A percentile compares a stretch with the other conserved stretches of the same genome.
phyloP scores from a whole-genome alignment of 23 red algal species.

The Gracilaria vermiculophylla region DNA sequence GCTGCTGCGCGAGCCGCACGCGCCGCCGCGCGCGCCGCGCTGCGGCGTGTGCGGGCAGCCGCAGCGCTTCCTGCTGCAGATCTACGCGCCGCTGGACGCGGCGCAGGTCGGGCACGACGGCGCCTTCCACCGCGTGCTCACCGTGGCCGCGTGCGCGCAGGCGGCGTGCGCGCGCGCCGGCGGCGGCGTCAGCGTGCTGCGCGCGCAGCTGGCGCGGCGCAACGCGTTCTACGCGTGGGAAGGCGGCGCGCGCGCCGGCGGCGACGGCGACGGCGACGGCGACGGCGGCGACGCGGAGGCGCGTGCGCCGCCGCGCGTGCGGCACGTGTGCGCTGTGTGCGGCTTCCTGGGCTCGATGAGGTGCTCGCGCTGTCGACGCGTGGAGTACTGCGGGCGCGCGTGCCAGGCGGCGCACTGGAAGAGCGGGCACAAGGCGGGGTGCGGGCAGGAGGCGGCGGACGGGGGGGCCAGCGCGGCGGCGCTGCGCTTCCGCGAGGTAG shows the following conservation, averaged over 20 bases:
- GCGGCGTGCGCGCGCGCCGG: neutral
- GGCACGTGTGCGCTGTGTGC: neutral
- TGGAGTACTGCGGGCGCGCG: slow-evolving; percentile 7
- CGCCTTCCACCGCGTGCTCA: slow-evolving; percentile 73
- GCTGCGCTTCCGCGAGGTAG: slow-evolving; percentile 19
- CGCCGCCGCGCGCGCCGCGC: neutral
- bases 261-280: neutral
- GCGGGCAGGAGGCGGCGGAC: neutral
- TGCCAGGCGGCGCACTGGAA: slow-evolving; percentile 43
- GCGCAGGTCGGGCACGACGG: slow-evolving; percentile 24
- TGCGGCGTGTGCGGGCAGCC: slow-evolving; percentile 13
- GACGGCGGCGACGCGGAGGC: neutral
- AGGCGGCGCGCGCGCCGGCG: neutral
- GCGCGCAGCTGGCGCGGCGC: slow-evolving; percentile 33
- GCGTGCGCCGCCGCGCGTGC: neutral
- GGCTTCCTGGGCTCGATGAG: slow-evolving; percentile 21
- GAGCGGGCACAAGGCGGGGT: slow-evolving; percentile 5
- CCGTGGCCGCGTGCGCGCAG: slow-evolving; percentile 17
- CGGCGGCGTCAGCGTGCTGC: slow-evolving; percentile 16
- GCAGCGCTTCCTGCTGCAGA: slow-evolving; percentile 55
- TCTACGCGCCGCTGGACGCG: slow-evolving; percentile 59
- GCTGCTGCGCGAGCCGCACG: neutral
- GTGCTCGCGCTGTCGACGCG: slow-evolving; percentile 24
- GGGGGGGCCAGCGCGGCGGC: neutral
- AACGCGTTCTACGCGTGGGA: slow-evolving; percentile 51